Evolutionary conservation across 1,139 yeast species (phyloP), one percentile per base, ranked within the genome.

Genomic region (Geotrichum histeridarum): DNA sequence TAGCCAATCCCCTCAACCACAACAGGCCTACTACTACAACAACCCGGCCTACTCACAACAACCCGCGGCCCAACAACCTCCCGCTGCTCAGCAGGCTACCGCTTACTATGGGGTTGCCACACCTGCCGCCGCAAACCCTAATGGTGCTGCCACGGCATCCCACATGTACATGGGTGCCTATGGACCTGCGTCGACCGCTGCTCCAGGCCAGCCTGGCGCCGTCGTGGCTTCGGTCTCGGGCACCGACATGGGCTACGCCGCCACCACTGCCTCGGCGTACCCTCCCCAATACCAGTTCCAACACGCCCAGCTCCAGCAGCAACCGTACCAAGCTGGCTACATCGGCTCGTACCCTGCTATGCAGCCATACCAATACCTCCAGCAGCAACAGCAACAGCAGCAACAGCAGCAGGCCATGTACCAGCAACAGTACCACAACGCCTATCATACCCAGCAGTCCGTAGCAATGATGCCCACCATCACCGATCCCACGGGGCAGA

Each of bases 401-500:
- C 48, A 58, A 54, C 39, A 48, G 51, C 44, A 59, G 42, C 54
- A 59, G 50, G 55, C 48, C 38, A 45, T 45, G 46, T 54, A 35
- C 36, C 55, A 18, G 48, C 60, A 50, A 48, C 57, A 39, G 50
- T 63, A 37, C 57, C 60, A 38, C 59, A 65, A 30, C 32, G 52
- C 44, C 9, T 44, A 53, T 30, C 51, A 52, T 36, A 48, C 37
- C 27, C 44, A 55, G 14, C 57, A 60, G 27, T 47, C 59, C 2
- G 54, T 54, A 8, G 53, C 59, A 12, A 45, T 56, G 48, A 57
- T 55, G 50, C 62, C 57, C 51, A 56, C 59, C 46, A 60, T 70
- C 27, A 72, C 77, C 32, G 79, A 78, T 46, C 74, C 76, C 7
- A 77, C 77, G 3, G 84, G 84, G n/a, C 84, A 80, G 66, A 70